These are phyloP conservation scores for Erigeron canadensis DNA, from an alignment of 129 eudicot species.

Conservation along the genomic window DNA sequence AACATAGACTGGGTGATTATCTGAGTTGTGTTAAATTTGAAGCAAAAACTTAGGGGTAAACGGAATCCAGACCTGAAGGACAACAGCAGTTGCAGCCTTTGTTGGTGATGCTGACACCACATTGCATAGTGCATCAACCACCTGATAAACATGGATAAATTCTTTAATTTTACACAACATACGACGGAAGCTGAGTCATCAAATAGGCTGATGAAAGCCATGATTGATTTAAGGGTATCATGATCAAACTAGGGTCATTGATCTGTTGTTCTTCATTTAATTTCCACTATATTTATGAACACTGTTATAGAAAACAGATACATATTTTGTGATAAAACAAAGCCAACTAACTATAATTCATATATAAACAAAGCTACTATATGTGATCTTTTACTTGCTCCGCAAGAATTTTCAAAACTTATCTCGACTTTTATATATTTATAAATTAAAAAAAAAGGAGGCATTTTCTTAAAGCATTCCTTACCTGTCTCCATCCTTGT, in stretches of 20 bases:
- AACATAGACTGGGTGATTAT: not conserved
- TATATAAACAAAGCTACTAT: not conserved
- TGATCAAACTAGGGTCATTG: no score
- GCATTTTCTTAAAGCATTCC: no score
- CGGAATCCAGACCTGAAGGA: slow-evolving; percentile 74
- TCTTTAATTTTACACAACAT: not conserved
- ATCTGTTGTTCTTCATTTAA: no score
- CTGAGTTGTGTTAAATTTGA: not conserved
- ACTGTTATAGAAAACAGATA: no score
- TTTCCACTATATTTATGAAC: no score
- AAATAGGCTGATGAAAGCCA: no score
- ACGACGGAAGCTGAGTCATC: no score
- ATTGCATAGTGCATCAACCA: slow-evolving; percentile 96
- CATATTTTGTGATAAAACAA: no score
- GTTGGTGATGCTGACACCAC: slow-evolving; percentile 95
- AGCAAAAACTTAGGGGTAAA: slow-evolving; percentile 18
- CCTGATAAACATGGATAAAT: slow-evolving; percentile 46
- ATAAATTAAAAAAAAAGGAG: no score
- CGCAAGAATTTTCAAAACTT: not conserved
- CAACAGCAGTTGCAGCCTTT: slow-evolving; percentile 95
- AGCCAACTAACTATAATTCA: not conserved
- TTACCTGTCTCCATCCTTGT: slow-evolving; percentile 99
- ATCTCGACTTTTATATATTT: not conserved
- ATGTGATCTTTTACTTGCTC: not conserved
- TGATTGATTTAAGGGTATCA: no score